phyloP scores from a whole-genome alignment of 768 basidiomycete genomes.

The Auricularia heimuer region DNA sequence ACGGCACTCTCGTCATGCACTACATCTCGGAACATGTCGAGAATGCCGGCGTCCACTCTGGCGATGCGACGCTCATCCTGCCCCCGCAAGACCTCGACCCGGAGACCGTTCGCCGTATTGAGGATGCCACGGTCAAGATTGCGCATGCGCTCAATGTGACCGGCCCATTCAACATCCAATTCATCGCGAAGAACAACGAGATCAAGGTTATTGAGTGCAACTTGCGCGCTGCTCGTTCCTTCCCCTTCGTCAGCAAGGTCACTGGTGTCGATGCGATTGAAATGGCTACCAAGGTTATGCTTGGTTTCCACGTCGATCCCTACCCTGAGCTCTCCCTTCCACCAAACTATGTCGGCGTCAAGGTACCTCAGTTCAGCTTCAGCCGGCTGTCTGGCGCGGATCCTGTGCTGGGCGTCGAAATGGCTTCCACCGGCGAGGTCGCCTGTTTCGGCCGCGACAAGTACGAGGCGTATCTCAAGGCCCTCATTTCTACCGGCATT shows the following conservation, averaged over 20 bases:
- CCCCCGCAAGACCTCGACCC: slow-evolving; percentile 98
- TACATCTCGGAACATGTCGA: slow-evolving; percentile 99
- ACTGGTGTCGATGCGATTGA: slow-evolving; percentile 97
- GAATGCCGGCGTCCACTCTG: slow-evolving; percentile 97
- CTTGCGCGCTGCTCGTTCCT: slow-evolving; percentile 91
- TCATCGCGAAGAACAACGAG: slow-evolving; percentile 99
- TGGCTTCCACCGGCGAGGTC: slow-evolving; percentile 99
- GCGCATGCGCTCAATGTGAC: slow-evolving; percentile 96
- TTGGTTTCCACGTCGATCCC: slow-evolving; percentile 76
- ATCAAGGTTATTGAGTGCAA: slow-evolving; percentile 99
- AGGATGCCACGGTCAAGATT: slow-evolving; percentile 95
- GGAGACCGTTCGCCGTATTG: slow-evolving; percentile 90
- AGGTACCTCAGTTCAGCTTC: slow-evolving; percentile 99
- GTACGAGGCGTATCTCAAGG: slow-evolving; percentile 98
- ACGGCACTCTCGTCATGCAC: slow-evolving; percentile 98
- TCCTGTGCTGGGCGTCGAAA: slow-evolving; percentile 95
- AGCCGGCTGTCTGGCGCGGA: slow-evolving; percentile 94
- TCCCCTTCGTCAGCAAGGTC: slow-evolving; percentile 98
- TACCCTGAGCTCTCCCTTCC: slow-evolving; percentile 88
- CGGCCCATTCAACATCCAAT: slow-evolving; percentile 98
- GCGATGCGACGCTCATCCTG: slow-evolving; percentile 95
- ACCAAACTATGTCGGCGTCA: slow-evolving; percentile 92
- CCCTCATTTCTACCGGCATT: slow-evolving; percentile 92
- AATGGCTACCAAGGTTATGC: slow-evolving; percentile 98
- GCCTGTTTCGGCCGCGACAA: slow-evolving; percentile 97